A percentile compares a stretch with the other conserved stretches of the same genome.
Evolutionary conservation across 257 asterid genomes (phyloP).

Genomic region (Nicotiana obtusifolia): DNA sequence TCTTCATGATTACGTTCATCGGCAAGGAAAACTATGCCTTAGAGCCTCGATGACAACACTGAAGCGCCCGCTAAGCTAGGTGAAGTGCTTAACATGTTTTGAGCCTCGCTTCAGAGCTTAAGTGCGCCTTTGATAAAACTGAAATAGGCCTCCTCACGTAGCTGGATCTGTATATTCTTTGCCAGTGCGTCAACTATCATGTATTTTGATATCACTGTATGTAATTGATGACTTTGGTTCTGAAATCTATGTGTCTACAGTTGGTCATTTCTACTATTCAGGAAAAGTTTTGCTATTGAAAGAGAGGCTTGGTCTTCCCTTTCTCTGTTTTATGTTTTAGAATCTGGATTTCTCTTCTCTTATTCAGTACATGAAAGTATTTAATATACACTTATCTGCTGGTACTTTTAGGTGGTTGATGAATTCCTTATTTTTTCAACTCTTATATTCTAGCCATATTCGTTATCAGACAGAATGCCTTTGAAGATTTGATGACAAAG

Average conservation of each 20-base stretch:
- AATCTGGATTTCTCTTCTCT: not conserved
- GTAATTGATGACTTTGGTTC: not conserved
- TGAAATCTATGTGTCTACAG: not conserved
- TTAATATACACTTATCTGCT: not conserved
- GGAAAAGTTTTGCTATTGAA: not conserved
- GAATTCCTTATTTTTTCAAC: not conserved
- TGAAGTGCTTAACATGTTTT: too few relatives aligned
- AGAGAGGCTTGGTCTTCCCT: not conserved
- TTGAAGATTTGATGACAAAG: not conserved
- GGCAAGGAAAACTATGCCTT: too few relatives aligned
- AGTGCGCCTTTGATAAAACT: too few relatives aligned
- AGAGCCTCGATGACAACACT: too few relatives aligned
- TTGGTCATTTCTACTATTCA: not conserved
- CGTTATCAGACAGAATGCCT: not conserved
- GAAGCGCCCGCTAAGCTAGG: too few relatives aligned
- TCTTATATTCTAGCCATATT: not conserved
- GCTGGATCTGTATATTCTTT: not conserved
- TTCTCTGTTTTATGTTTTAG: not conserved
- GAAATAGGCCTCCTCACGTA: not conserved
- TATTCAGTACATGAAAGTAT: not conserved
- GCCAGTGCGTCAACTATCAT: not conserved
- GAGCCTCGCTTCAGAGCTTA: too few relatives aligned
- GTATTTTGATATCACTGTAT: slow-evolving; percentile 3
- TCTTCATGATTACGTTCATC: too few relatives aligned
- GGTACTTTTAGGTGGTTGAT: not conserved